These are phyloP conservation scores for Choanephora cucurbitarum DNA, from an alignment of 371 early-diverging fungal species.

Conservation along the genomic window DNA sequence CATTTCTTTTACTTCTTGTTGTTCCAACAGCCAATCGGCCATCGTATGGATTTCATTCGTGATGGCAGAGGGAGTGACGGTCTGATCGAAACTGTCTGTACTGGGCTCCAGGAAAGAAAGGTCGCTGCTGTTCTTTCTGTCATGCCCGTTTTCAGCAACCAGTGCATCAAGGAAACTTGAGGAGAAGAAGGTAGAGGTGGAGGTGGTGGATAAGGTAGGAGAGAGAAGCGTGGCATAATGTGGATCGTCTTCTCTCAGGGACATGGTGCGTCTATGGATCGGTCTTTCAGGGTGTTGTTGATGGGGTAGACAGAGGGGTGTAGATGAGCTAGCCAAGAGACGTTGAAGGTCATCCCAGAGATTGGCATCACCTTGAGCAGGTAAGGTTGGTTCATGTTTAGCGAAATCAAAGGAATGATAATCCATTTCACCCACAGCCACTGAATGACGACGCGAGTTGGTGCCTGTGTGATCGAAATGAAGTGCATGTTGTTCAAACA, in stretches of 20 bases:
- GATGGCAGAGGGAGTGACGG: slow-evolving; percentile 16
- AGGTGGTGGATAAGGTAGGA: slow-evolving; percentile 5
- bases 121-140: slow-evolving; percentile 10
- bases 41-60: slow-evolving; percentile 22
- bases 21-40: slow-evolving; percentile 29
- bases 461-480: slow-evolving; percentile 12
- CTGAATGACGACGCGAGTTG: slow-evolving; percentile 30
- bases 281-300: slow-evolving; percentile 15
- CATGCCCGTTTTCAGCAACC: slow-evolving; percentile 30
- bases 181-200: slow-evolving; percentile 51
- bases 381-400: slow-evolving; percentile 17
- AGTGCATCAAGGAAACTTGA: slow-evolving; percentile 61
- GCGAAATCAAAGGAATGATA: slow-evolving; percentile 27
- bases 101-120: slow-evolving; percentile 37
- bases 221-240: slow-evolving; percentile 20
- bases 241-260: slow-evolving; percentile 34
- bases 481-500: slow-evolving; percentile 22
- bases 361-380: slow-evolving; percentile 9
- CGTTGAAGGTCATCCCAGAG: slow-evolving; percentile 15
- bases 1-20: slow-evolving; percentile 18
- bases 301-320: background rate
- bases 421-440: slow-evolving; percentile 32
- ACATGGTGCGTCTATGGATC: slow-evolving; percentile 33
- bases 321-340: background rate
- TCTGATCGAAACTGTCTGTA: background rate